Evolutionary conservation across 352 stramenopile species (phyloP), one percentile per base, ranked within the genome.

Genomic region (Thraustochytrium sp.): DNA sequence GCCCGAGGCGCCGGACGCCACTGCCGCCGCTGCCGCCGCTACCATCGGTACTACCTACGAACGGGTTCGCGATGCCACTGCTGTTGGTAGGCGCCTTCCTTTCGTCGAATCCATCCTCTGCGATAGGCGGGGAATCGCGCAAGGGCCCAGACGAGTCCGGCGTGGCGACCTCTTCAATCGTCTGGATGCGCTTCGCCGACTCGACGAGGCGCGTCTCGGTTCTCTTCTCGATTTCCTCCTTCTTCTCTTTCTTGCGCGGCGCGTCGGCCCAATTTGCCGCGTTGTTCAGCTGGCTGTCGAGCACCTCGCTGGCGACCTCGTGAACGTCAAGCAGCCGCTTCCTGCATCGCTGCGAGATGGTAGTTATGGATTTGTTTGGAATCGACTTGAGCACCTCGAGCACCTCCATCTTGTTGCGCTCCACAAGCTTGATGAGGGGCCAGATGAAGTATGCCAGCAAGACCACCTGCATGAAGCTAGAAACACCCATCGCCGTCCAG

Each of bases 331-430:
- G n/a, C 4, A 82, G 74, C 4, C 74, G 74, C 5, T 8, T 55
- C 18, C 51, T 34, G 56, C 34, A 82, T 9, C 74, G 74, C 16
- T 31, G 23, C 56, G 74, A 48, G 36, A 82, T 82, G 3, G 31
- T 55, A 16, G 11, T 38, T 21, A 82, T 55, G n/a, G 49, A 56
- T 11, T 38, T 40, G 21, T 36, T 9, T 23, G 74, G 74, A 5
- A 82, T 82, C 9, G 51, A 55, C 5, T 34, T 29, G 18, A 82
- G 38, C 8, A 82, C 74, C 29, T 82, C 56, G 5, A 82, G 46
- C 16, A 82, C 74, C 74, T 82, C 56, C 9, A 73, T 18, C 40
- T 82, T 82, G 56, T 76, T 82, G 4, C 53, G n/a, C 49, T 82
- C 74, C 2, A 82, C 53, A 2, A 48, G 36, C 37, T 42, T 55